Conservation (phyloP, 805 yeast genomes). For the Saturnispora galanensis region DNA sequence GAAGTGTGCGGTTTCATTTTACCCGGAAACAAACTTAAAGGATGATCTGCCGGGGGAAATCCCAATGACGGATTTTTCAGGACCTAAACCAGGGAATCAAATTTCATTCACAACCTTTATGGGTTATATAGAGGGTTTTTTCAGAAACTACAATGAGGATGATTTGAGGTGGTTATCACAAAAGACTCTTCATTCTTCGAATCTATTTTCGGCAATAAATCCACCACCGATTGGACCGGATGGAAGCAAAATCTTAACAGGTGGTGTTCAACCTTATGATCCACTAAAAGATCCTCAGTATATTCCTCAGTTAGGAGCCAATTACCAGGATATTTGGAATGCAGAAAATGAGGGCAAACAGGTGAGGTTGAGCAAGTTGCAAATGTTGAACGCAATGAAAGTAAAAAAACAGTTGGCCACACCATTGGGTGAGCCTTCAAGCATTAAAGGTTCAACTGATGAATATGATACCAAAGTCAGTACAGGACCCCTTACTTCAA, state of each 20-base stretch:
- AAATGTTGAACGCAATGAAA: slow-evolving; percentile 17
- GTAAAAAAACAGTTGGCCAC: slow-evolving; percentile 30
- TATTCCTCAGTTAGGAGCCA: slow-evolving; percentile 78
- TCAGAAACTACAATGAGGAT: slow-evolving; percentile 67
- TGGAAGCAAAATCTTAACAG: slow-evolving; percentile 2
- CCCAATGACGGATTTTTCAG: slow-evolving; percentile 80
- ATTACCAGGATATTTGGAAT: slow-evolving; percentile 78
- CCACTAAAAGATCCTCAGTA: slow-evolving; percentile 41
- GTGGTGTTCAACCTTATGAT: slow-evolving; percentile 4
- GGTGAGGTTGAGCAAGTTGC: slow-evolving; percentile 19
- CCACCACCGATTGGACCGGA: slow-evolving; percentile 4
- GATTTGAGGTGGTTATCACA: slow-evolving; percentile 67
- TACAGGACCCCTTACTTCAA: slow-evolving; percentile 83
- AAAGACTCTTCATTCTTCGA: slow-evolving; percentile 21
- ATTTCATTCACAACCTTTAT: slow-evolving; percentile 86
- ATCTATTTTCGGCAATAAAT: slow-evolving; percentile 6
- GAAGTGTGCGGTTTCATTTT: slow-evolving; percentile 84
- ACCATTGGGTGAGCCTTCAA: slow-evolving; percentile 37
- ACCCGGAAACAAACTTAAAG: slow-evolving; percentile 67
- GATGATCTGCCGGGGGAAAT: slow-evolving; percentile 78
- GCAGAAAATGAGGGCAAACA: slow-evolving; percentile 50
- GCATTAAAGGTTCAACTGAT: slow-evolving; percentile 49
- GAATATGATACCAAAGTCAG: slow-evolving; percentile 52
- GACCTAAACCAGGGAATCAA: slow-evolving; percentile 78
- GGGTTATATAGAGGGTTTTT: slow-evolving; percentile 76